Base-by-base conservation (phyloP, 306 rosid species). In the Ormosia emarginata region DNA sequence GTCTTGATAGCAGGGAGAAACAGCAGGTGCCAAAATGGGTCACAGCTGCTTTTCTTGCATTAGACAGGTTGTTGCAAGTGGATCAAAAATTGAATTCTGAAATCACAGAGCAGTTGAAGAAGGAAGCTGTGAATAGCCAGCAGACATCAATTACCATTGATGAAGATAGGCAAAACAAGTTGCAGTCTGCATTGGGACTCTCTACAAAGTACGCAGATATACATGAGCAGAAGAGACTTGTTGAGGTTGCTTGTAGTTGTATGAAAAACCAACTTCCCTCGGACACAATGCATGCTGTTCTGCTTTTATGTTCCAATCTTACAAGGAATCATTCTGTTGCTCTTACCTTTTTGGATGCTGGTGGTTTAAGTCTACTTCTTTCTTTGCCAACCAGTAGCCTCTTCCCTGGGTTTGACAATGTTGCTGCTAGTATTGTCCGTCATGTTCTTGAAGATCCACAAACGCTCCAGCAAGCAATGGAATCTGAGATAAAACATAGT, bases 401-500 rank as follows among this genome's bases (percentile, higher is more conserved):
- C 43, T 96, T 96, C 87, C 93, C 97, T 33, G 99, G 99, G 85
- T 96, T 91, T 85, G 99, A 96, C 81, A 94, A 90, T 87, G 88
- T 94, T 83, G 99, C 99, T 77, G 95, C 98, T 30, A 88, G 94
- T 72, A 96, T 96, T 47, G 90, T 92, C 52, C 98, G 98, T 77
- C 98, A 96, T 79, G 93, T 94, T 80, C 97, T 96, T 85, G 99
- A 94, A 84, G 99, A 96, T 90, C 98, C 99, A n/a, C 99, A 92
- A 82, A 96, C 99, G 6, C 99, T 96, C 62, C 99, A 92, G 92
- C 99, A 94, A 85, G 99, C 99, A 78, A 96, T 96, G 99, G 98
- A 96, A 81, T 92, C 97, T 24, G 98, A 96, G 86, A 96, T 96
- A 39, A 90, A 87, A 86, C 99, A 94, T 74, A 89, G 81, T 82